Evolutionary conservation across 352 stramenopile genomes (phyloP).

Genomic region (Globisporangium recalcitrans): DNA sequence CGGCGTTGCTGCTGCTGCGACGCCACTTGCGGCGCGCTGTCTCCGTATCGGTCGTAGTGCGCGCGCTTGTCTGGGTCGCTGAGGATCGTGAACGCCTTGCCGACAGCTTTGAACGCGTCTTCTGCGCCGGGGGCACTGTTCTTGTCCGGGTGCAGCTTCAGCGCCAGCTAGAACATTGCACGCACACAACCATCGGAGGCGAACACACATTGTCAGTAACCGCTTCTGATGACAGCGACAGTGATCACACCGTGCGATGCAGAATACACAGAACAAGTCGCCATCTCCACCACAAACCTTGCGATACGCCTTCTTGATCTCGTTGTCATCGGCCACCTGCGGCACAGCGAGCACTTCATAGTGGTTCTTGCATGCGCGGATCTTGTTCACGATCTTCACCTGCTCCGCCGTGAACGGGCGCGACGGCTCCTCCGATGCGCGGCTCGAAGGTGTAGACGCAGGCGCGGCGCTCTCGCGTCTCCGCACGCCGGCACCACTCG

Average conservation of each 20-base stretch:
- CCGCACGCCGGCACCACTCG: slow-evolving; percentile 27
- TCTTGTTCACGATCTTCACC: slow-evolving; percentile 82
- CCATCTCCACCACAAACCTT: slow-evolving; percentile 45
- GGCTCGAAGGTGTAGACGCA: slow-evolving; percentile 1
- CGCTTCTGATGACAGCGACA: not conserved
- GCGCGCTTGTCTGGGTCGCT: slow-evolving; percentile 86
- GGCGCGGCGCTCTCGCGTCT: slow-evolving; percentile 9
- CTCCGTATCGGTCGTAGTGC: slow-evolving; percentile 82
- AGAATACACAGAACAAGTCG: not conserved
- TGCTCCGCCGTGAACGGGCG: slow-evolving; percentile 77
- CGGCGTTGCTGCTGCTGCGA: slow-evolving; percentile 33
- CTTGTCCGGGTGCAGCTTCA: slow-evolving; percentile 90
- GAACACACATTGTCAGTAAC: not conserved
- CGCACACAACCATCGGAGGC: slow-evolving; percentile 10
- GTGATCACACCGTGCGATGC: not conserved
- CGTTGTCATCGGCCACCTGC: slow-evolving; percentile 68
- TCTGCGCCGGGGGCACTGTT: slow-evolving; percentile 96
- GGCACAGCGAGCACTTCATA: slow-evolving; percentile 85
- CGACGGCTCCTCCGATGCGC: slow-evolving; percentile 31
- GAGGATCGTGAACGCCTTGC: slow-evolving; percentile 91
- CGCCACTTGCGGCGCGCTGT: slow-evolving; percentile 43
- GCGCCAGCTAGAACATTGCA: slow-evolving; percentile 65
- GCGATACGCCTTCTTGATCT: slow-evolving; percentile 90
- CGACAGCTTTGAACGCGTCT: slow-evolving; percentile 96
- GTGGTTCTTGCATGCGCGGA: slow-evolving; percentile 83